Conservation (phyloP, 306 rosid genomes). For the Aeschynomene evenia region DNA sequence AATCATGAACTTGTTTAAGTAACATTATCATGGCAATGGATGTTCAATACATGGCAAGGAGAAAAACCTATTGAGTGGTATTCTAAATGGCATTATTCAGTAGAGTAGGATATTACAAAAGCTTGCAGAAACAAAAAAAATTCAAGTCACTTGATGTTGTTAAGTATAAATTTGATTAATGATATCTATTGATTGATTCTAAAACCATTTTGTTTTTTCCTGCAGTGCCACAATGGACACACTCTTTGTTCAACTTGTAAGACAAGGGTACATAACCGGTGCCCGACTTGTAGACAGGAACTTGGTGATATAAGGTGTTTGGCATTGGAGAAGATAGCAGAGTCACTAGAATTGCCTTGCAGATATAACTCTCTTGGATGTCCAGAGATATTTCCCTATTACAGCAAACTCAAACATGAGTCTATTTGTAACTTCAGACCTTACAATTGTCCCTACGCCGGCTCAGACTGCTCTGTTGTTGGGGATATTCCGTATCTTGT, state of each 20-base stretch:
- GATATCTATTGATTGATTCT: conserved; percentile 17
- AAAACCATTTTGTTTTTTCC: conserved; percentile 2
- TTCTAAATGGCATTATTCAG: neutral
- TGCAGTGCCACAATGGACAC: conserved; percentile 73
- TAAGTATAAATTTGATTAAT: neutral
- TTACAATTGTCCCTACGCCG: conserved; percentile 66
- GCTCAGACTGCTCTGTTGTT: conserved; percentile 58
- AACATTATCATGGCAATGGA: neutral
- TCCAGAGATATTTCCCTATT: conserved; percentile 67
- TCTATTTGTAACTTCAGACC: conserved; percentile 61
- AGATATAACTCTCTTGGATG: conserved; percentile 54
- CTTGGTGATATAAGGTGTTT: conserved; percentile 71
- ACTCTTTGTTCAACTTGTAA: conserved; percentile 71
- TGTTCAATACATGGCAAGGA: neutral
- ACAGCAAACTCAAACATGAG: conserved; percentile 69
- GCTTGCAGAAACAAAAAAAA: neutral
- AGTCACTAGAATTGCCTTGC: conserved; percentile 68
- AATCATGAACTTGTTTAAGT: neutral
- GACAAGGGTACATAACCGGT: conserved; percentile 62
- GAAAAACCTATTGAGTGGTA: neutral
- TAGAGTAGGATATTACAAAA: neutral
- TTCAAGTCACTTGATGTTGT: neutral
- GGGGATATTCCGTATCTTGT: conserved; percentile 62
- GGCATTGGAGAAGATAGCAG: conserved; percentile 69
- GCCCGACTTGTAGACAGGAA: conserved; percentile 66